Evolutionary conservation across 345 rosid genomes (phyloP), one percentile per base, ranked within the genome.

Genomic region (Cochlearia excelsa): DNA sequence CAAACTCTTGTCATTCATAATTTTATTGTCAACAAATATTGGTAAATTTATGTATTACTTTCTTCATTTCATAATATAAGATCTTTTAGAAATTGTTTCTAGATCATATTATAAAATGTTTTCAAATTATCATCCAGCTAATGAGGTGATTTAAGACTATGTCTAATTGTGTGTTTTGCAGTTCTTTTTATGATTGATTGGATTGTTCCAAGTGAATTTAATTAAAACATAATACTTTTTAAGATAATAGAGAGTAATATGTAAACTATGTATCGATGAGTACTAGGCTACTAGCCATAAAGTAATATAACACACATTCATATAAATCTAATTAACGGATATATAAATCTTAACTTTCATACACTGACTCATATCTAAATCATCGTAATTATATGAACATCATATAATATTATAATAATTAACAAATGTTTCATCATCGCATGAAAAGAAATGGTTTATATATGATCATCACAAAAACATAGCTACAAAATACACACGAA

Each of bases 341-440:
- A 16, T 3, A 9, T 8, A 16, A 16, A 46, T 42, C 4, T 45
- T 35, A 7, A 34, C 39, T 9, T 44, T 35, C 16, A 31, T 29
- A 34, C 45, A 28, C 4, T 29, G 11, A 35, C 30, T 59, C 48
- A 38, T 59, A 51, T 37, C 4, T 37, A 30, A 23, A 44, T 59
- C 42, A 23, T 9, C 30, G 48, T 51, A 44, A 59, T 53, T 9
- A 60, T 45, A 52, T 39, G 46, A 44, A 16, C 23, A 16, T 16
- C 23, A 16, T 16, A 3, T 57, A 28, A 30, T 47, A 39, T 47
- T 39, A 31, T 29, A 54, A 40, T 16, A 41, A 37, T 40, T 45
- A 68, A 28, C 35, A n/a, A n/a, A n/a, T n/a, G n/a, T n/a, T n/a
- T n/a, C n/a, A 60, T 68, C 49, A 52, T 60, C 56, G 26, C 62